These are phyloP conservation scores for Hypoxylon sp. DNA, from an alignment of 2,329 filamentous ascomycete species.

Conservation along the genomic window DNA sequence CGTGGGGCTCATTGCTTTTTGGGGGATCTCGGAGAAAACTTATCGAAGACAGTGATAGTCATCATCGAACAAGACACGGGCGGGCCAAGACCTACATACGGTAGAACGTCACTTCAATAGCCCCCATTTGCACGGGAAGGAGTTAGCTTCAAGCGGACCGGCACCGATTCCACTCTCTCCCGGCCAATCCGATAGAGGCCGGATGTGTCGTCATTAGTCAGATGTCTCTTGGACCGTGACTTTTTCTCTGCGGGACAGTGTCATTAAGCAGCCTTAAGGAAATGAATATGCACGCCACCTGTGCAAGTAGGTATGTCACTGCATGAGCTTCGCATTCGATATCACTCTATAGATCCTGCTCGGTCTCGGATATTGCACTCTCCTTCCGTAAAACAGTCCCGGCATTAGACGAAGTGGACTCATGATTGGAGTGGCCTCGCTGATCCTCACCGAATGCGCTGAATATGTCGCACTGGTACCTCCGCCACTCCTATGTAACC, in stretches of 20 bases:
- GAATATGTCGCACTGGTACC: constrained; percentile 3
- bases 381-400: neutral
- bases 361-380: neutral
- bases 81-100: neutral
- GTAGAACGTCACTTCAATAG: neutral
- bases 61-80: neutral
- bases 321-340: constrained; percentile 16
- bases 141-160: neutral
- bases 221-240: too few relatives aligned
- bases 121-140: constrained; percentile 10
- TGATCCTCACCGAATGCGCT: constrained; percentile 11
- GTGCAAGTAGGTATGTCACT: constrained; percentile 5
- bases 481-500: constrained; percentile 17
- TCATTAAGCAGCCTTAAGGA: neutral
- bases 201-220: neutral
- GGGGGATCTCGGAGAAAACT: neutral
- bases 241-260: too few relatives aligned
- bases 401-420: neutral
- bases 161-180: constrained; percentile 4
- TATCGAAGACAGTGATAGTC: constrained; percentile 1
- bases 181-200: neutral
- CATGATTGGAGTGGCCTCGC: constrained; percentile 11
- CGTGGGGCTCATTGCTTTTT: neutral
- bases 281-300: constrained; percentile 10
- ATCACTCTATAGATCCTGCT: constrained; percentile 2